Evolutionary conservation across 2,329 filamentous ascomycete species (phyloP).

Genomic region (Exophiala sp.): DNA sequence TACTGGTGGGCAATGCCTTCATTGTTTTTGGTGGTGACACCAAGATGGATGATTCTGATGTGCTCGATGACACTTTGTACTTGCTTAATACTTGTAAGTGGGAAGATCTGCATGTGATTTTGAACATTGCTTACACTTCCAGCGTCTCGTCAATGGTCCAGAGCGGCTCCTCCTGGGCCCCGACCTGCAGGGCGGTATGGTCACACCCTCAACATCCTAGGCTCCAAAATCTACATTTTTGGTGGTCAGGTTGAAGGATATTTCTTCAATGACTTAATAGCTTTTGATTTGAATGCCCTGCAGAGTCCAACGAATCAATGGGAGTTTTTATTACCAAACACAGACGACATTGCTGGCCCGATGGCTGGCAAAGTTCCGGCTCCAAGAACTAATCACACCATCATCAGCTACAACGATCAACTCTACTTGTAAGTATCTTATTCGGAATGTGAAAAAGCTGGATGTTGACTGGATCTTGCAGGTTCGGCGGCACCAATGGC

Average conservation of each 20-base stretch:
- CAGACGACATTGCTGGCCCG: conserved; percentile 53
- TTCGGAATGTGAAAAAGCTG: no score
- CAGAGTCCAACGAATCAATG: conserved; percentile 87
- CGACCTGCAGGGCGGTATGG: conserved; percentile 88
- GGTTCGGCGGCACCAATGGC: conserved; percentile 96
- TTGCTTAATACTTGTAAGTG: conserved; percentile 91
- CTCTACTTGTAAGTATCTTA: conserved; percentile 70
- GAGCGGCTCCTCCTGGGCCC: conserved; percentile 78
- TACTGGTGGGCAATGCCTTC: conserved; percentile 95
- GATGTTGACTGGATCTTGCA: conserved; percentile 37
- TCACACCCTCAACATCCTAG: conserved; percentile 91
- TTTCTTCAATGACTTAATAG: conserved; percentile 95
- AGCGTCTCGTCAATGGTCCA: conserved; percentile 98
- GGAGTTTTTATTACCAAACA: conserved; percentile 82
- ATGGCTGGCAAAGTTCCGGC: conserved; percentile 65
- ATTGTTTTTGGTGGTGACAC: conserved; percentile 99
- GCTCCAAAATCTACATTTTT: conserved; percentile 95
- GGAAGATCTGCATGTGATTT: not conserved
- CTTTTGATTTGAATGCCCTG: conserved; percentile 91
- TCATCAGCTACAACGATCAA: conserved; percentile 87
- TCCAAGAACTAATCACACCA: conserved; percentile 87
- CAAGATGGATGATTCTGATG: conserved; percentile 87
- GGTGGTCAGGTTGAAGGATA: conserved; percentile 94
- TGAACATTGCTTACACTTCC: conserved; percentile 31
- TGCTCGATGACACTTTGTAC: conserved; percentile 91